These are phyloP conservation scores for Flaveria trinervia DNA, from an alignment of 129 eudicot genomes.

Conservation along the genomic window DNA sequence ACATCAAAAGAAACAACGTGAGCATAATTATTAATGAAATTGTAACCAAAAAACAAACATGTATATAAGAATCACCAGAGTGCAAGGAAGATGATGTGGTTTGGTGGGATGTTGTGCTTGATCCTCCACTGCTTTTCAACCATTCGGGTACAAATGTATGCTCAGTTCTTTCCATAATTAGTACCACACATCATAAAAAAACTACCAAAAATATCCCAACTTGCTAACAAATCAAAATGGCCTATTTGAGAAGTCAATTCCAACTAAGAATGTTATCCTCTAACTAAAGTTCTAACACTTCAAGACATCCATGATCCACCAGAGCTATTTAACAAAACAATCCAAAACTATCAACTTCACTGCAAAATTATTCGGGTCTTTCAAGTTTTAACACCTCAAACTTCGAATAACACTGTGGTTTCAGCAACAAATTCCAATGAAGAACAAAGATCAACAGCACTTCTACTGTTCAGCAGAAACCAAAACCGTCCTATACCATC, in stretches of 20 bases:
- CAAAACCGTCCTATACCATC: background rate
- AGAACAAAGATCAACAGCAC: conserved; percentile 30
- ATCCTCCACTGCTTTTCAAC: conserved; percentile 71
- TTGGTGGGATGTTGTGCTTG: conserved; percentile 47
- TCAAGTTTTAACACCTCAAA: conserved; percentile 22
- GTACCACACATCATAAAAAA: conserved; percentile 51
- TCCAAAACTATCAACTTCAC: conserved; percentile 29
- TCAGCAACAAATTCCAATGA: conserved; percentile 32
- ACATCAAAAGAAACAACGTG: conserved; percentile 25
- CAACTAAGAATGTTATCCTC: conserved; percentile 15
- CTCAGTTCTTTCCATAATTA: conserved; percentile 89
- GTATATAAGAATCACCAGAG: conserved; percentile 48
- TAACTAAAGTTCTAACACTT: conserved; percentile 17
- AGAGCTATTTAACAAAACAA: conserved; percentile 32
- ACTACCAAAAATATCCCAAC: conserved; percentile 32
- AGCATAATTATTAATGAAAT: background rate
- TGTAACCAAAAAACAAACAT: background rate
- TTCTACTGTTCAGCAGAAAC: background rate
- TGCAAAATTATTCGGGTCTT: conserved; percentile 19
- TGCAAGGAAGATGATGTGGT: conserved; percentile 46
- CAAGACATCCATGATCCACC: conserved; percentile 4
- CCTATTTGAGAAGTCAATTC: conserved; percentile 7
- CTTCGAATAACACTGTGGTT: conserved; percentile 20
- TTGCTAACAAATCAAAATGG: conserved; percentile 29
- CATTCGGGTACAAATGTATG: conserved; percentile 92